Evolutionary conservation across 495 filamentous ascomycete species (phyloP).

Genomic region (Neurospora pannonica): DNA sequence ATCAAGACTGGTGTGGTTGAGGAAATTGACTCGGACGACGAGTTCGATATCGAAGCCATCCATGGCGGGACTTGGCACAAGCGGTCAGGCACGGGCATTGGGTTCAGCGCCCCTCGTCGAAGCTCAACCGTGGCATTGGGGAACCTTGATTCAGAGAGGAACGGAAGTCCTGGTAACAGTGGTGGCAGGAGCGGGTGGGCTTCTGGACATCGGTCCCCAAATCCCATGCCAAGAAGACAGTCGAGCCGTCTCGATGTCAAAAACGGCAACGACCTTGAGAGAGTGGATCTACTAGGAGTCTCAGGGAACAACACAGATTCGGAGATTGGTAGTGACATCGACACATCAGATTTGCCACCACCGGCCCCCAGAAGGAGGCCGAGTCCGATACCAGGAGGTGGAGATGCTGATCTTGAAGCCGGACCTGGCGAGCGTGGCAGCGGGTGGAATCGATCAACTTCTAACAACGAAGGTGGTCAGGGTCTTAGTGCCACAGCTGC

Average conservation of each 20-base stretch:
- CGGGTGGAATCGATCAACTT: constrained; percentile 6
- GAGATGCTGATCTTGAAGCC: not conserved
- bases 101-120: constrained; percentile 58
- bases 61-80: constrained; percentile 66
- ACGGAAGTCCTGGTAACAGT: constrained; percentile 15
- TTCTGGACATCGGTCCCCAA: constrained; percentile 43
- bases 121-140: constrained; percentile 48
- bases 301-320: constrained; percentile 52
- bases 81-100: constrained; percentile 56
- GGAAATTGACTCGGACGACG: constrained; percentile 92
- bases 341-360: constrained; percentile 53
- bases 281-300: constrained; percentile 52
- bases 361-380: constrained; percentile 41
- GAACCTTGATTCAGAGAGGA: constrained; percentile 31
- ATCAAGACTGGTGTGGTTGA: constrained; percentile 94
- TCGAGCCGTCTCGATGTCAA: constrained; percentile 41
- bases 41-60: constrained; percentile 92
- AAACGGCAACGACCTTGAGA: constrained; percentile 43
- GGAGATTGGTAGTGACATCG: constrained; percentile 53
- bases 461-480: constrained; percentile 8
- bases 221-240: constrained; percentile 27
- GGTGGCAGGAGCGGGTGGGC: constrained; percentile 35
- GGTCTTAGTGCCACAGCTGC: constrained; percentile 61
- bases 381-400: constrained; percentile 40
- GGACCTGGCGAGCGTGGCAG: constrained; percentile 15